Conservation (phyloP, 2,329 filamentous ascomycete species). For the Colletotrichum gloeosporioides region DNA sequence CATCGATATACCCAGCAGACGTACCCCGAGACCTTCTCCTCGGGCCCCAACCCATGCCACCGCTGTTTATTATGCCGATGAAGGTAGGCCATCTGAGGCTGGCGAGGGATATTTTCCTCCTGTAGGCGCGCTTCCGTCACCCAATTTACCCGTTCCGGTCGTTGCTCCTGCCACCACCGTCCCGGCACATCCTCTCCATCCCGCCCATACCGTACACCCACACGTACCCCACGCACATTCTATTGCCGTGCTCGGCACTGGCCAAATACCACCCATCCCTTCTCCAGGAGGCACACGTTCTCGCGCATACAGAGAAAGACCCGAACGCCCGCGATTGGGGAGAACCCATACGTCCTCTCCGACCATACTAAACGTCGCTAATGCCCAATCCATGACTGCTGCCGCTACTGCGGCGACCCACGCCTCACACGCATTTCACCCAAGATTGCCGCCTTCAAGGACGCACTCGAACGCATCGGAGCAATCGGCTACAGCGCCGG, state of each 20-base stretch:
- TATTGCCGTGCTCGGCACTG: conserved; percentile 82
- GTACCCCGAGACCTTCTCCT: conserved; percentile 83
- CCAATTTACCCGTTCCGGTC: conserved; percentile 45
- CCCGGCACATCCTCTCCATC: conserved; percentile 26
- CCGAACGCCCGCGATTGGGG: conserved; percentile 64
- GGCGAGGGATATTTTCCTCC: conserved; percentile 86
- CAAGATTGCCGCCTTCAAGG: conserved; percentile 54
- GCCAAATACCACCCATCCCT: conserved; percentile 79
- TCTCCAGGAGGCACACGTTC: conserved; percentile 75
- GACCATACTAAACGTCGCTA: conserved; percentile 62
- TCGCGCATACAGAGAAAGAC: conserved; percentile 61
- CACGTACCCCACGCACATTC: conserved; percentile 52
- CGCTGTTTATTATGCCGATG: conserved; percentile 64
- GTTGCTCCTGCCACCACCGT: conserved; percentile 38
- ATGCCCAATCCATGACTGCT: conserved; percentile 39
- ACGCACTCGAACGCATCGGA: conserved; percentile 67
- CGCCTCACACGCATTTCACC: conserved; percentile 41
- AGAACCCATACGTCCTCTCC: conserved; percentile 85
- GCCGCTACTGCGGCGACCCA: conserved; percentile 37
- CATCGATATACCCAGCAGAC: conserved; percentile 81
- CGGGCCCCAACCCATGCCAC: conserved; percentile 52
- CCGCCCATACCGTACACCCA: conserved; percentile 15
- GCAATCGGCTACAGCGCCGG: conserved; percentile 47
- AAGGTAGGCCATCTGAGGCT: conserved; percentile 69
- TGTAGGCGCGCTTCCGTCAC: conserved; percentile 49